Evolutionary conservation across 192 early-diverging fungal genomes (phyloP), one percentile per base, ranked within the genome.

Genomic region (Rhizoclosmatium globosum): DNA sequence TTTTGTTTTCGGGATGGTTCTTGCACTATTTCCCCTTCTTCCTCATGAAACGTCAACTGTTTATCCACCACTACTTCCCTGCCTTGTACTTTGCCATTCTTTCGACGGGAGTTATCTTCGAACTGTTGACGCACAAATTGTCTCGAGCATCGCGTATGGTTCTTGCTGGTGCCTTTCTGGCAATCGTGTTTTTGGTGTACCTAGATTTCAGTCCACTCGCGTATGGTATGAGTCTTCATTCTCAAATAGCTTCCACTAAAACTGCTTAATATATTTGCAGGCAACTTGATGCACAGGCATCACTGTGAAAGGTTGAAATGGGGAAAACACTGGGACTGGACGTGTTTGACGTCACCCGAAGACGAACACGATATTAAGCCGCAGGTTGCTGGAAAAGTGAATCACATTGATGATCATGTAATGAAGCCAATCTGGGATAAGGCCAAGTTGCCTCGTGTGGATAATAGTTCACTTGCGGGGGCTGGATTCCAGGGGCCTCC

Each of bases 11-110:
- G 13, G 94, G 91, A 13, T 99, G 95, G 95, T 76, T 82, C 21
- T 83, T 94, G 53, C 96, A 98, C 84, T 97, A 94, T 80, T 47
- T 94, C 9, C 94, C 95, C 23, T 98, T 98, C 83, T 95, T 93
- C 84, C 78, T 95, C 19, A 96, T 98, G 95, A 86, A 85, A 23
- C 95, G 95, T 44, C 94, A 96, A 82, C 86, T 95, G 48, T 97
- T 98, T 83, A 82, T 96, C 48, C 96, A 98, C 80, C 96, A 99
- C 78, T 99, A 98, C 80, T 88, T 97, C n/a, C 96, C 97, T 3
- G 92, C 96, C 7, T 87, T 97, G 11, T 97, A 95, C 85, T 94
- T 97, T 82, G 89, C 91, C 39, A 88, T 97, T 68, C 85, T 98
- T 45, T 83, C 90, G 2, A 65, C 96, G 44, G 92, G 91, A 38